A percentile compares a stretch with the other conserved stretches of the same genome.
Conservation (phyloP, 805 yeast species). For the Kluyveromyces siamensis region DNA sequence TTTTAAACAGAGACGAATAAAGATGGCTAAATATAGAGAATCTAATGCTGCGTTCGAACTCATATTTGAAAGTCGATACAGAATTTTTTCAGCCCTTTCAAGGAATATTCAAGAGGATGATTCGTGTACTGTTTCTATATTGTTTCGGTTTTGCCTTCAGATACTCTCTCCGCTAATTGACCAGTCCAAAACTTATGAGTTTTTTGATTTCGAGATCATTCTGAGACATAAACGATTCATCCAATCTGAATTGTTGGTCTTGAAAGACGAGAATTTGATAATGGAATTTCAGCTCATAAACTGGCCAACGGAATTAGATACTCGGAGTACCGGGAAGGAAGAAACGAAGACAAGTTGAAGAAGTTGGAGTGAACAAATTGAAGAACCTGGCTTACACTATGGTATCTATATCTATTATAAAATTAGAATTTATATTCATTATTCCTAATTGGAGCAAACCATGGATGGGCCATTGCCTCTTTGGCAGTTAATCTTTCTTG, state of each 20-base stretch:
- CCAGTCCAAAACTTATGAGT: neutral
- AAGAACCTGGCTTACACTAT: neutral
- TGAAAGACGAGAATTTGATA: constrained; percentile 12
- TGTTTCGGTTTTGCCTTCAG: neutral
- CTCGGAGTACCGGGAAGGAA: too few species aligned
- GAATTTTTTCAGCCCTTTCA: neutral
- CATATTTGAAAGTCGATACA: neutral
- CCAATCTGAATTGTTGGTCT: constrained; percentile 12
- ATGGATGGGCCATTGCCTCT: constrained; percentile 74
- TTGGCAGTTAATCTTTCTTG: constrained; percentile 80
- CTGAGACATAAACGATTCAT: constrained; percentile 3
- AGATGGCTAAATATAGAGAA: neutral
- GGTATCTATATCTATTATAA: neutral
- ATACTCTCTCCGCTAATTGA: neutral
- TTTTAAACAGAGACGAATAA: neutral
- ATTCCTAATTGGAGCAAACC: constrained; percentile 21
- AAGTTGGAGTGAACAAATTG: too few species aligned
- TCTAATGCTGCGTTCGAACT: neutral
- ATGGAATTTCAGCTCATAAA: constrained; percentile 11
- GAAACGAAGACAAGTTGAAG: too few species aligned
- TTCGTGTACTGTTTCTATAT: neutral
- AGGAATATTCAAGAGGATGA: neutral
- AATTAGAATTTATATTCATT: constrained; percentile 2
- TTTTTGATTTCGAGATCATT: neutral
- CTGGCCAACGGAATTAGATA: constrained; percentile 8